Evolutionary conservation across 2,329 filamentous ascomycete species (phyloP).

Genomic region (Pestalotiopsis sp.): DNA sequence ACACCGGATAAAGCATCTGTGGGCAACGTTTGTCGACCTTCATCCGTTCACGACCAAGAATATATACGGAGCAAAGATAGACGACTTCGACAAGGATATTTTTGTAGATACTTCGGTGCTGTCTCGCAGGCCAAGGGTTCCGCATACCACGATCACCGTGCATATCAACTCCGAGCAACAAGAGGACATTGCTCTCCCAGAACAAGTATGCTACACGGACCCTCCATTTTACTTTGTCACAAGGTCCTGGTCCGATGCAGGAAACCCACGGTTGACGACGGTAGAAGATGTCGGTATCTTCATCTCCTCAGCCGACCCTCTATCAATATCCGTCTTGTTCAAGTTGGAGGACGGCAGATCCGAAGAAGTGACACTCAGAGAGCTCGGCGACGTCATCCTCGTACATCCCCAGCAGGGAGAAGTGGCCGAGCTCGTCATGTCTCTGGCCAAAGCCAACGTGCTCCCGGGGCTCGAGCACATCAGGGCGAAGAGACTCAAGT

Average conservation of each 20-base stretch:
- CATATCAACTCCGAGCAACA: background rate
- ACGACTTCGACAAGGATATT: background rate
- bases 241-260: background rate
- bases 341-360: background rate
- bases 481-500: background rate
- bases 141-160: background rate
- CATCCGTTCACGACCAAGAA: background rate
- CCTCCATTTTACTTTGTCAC: background rate
- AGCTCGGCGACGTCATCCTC: background rate
- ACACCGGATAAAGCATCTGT: background rate
- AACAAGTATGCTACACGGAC: background rate
- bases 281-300: background rate
- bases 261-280: background rate
- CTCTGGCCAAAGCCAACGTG: background rate
- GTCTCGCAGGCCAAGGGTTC: background rate
- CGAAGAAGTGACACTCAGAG: background rate
- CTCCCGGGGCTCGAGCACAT: background rate
- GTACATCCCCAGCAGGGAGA: background rate
- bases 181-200: background rate
- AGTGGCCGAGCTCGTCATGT: conserved; percentile 1
- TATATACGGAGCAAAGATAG: background rate
- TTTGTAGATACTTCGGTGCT: background rate
- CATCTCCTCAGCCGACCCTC: background rate
- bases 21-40: background rate
- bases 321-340: background rate